Percentiles rank a stretch among this genome's conserved stretches.
Conservation (phyloP, 2,329 filamentous ascomycete species). For the Helicocarpus griseus region DNA sequence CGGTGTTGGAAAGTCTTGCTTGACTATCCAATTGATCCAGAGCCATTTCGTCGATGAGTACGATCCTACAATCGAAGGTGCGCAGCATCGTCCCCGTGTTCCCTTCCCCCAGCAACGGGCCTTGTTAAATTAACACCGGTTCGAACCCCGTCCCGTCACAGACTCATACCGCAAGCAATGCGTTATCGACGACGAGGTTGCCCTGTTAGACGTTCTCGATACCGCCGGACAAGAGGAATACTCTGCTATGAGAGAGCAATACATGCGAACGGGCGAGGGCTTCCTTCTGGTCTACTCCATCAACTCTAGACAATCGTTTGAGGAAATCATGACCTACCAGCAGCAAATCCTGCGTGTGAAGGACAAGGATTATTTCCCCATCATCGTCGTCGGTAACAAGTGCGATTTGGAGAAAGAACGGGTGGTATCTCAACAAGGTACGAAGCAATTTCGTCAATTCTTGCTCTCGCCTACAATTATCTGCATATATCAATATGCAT, state of each 20-base stretch:
- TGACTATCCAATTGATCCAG: slow-evolving; percentile 93
- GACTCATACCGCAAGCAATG: slow-evolving; percentile 99
- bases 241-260: slow-evolving; percentile 98
- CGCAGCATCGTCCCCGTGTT: slow-evolving; percentile 25
- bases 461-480: slow-evolving; percentile 1
- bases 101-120: background rate
- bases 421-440: slow-evolving; percentile 86
- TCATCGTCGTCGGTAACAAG: slow-evolving; percentile 98
- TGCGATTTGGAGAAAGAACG: slow-evolving; percentile 93
- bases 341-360: slow-evolving; percentile 98
- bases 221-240: slow-evolving; percentile 99
- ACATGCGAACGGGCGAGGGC: slow-evolving; percentile 97
- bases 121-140: slow-evolving; percentile 4
- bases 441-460: slow-evolving; percentile 22
- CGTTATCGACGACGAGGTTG: slow-evolving; percentile 95
- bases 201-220: slow-evolving; percentile 93
- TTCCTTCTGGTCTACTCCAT: slow-evolving; percentile 98
- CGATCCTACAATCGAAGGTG: slow-evolving; percentile 96
- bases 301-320: slow-evolving; percentile 91
- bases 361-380: slow-evolving; percentile 99
- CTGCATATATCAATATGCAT: slow-evolving; percentile 2
- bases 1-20: slow-evolving; percentile 97
- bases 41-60: slow-evolving; percentile 99
- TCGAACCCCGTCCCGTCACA: slow-evolving; percentile 32
- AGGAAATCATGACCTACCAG: slow-evolving; percentile 97